Evolutionary conservation across 352 stramenopile genomes (phyloP).

Genomic region (Pythium vanterpoolii): DNA sequence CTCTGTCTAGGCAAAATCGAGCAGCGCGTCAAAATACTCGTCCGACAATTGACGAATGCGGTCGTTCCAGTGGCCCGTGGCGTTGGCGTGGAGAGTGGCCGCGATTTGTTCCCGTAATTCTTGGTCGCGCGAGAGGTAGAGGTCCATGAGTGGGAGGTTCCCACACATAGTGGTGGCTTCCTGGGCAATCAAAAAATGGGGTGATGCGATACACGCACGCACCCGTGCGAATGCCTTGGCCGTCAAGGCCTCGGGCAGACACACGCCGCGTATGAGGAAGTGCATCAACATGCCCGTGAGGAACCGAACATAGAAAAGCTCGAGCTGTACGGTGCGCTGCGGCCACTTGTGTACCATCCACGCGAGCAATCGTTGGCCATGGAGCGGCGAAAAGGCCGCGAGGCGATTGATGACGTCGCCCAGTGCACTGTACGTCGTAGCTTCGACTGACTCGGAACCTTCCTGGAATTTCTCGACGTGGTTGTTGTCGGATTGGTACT

Average conservation of each 20-base stretch:
- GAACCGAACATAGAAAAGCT: slow-evolving; percentile 77
- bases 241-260: slow-evolving; percentile 47
- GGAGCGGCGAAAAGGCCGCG: slow-evolving; percentile 50
- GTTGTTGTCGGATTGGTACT: slow-evolving; percentile 39
- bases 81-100: slow-evolving; percentile 62
- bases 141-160: slow-evolving; percentile 65
- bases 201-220: slow-evolving; percentile 50
- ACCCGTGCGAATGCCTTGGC: slow-evolving; percentile 49
- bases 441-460: slow-evolving; percentile 59
- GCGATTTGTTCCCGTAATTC: slow-evolving; percentile 55
- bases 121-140: slow-evolving; percentile 61
- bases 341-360: slow-evolving; percentile 80
- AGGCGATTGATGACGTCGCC: slow-evolving; percentile 63
- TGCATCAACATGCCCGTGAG: slow-evolving; percentile 52
- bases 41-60: slow-evolving; percentile 76
- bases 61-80: slow-evolving; percentile 67
- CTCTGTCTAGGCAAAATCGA: slow-evolving; percentile 62
- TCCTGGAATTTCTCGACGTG: slow-evolving; percentile 65
- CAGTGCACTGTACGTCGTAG: slow-evolving; percentile 57
- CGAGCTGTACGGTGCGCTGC: slow-evolving; percentile 61
- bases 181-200: slow-evolving; percentile 70
- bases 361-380: slow-evolving; percentile 55
- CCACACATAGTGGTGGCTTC: slow-evolving; percentile 61
- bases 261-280: slow-evolving; percentile 55
- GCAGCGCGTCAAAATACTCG: slow-evolving; percentile 77